Percentiles rank a stretch among this genome's conserved stretches.
phyloP scores from a whole-genome alignment of 805 yeast species.

The Yarrowia sp. region DNA sequence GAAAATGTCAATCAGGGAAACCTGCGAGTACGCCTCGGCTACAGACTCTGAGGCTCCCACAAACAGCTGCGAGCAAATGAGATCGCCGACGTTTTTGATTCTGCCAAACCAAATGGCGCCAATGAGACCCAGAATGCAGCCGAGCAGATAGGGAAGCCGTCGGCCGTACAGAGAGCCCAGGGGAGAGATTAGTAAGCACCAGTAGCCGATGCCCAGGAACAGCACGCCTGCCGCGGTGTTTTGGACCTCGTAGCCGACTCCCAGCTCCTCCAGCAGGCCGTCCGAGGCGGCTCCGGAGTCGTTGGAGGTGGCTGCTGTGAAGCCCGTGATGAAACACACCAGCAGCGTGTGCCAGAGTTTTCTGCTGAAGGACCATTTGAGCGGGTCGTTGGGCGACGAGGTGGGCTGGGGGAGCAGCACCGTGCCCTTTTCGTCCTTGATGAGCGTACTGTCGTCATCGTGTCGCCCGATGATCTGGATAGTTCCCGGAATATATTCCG shows the following conservation, averaged over 20 bases:
- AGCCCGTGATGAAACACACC: conserved; percentile 55
- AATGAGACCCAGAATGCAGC: conserved; percentile 63
- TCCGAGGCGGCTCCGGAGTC: conserved; percentile 78
- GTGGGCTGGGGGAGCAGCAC: conserved; percentile 71
- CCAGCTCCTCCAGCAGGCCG: conserved; percentile 65
- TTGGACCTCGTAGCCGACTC: conserved; percentile 70
- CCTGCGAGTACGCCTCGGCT: conserved; percentile 75
- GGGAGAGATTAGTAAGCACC: conserved; percentile 70
- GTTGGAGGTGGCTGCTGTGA: conserved; percentile 65
- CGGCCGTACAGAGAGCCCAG: conserved; percentile 73
- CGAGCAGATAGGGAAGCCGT: conserved; percentile 66
- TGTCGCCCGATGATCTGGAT: conserved; percentile 33
- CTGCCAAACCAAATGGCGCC: conserved; percentile 78
- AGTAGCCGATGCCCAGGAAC: conserved; percentile 71
- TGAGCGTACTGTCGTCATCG: conserved; percentile 24
- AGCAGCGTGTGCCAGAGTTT: conserved; percentile 56
- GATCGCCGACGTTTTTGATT: conserved; percentile 61
- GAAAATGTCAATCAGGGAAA: conserved; percentile 71
- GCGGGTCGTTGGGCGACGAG: conserved; percentile 71
- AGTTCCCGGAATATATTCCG: conserved; percentile 46
- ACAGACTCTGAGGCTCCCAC: conserved; percentile 86
- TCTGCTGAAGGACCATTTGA: conserved; percentile 63
- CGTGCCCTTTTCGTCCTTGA: conserved; percentile 51
- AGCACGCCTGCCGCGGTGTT: conserved; percentile 83
- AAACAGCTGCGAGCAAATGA: conserved; percentile 79